Conservation (phyloP, 208 protist species). For the Crithidia fasciculata region DNA sequence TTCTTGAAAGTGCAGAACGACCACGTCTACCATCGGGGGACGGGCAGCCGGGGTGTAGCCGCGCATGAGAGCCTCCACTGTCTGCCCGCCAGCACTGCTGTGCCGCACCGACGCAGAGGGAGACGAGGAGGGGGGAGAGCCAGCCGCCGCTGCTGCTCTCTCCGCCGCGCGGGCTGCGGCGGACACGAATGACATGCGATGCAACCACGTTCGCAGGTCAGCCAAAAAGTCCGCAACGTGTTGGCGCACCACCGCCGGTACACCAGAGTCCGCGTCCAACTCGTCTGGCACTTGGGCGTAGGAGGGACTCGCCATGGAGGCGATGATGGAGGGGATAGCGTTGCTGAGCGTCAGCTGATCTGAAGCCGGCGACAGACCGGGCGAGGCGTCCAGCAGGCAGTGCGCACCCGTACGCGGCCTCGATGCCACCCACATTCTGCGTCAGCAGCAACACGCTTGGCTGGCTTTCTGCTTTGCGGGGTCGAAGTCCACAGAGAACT, state of each 20-base stretch:
- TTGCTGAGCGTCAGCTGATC: neutral
- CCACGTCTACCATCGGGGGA: slow-evolving; percentile 69
- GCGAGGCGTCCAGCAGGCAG: neutral
- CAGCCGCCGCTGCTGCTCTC: neutral
- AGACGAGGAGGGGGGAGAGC: neutral
- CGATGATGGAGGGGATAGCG: slow-evolving; percentile 6
- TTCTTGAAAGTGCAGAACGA: slow-evolving; percentile 89
- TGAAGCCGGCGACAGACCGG: slow-evolving; percentile 4
- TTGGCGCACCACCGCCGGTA: slow-evolving; percentile 20
- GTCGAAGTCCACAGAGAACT: slow-evolving; percentile 33
- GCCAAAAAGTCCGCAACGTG: slow-evolving; percentile 56
- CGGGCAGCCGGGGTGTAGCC: slow-evolving; percentile 28
- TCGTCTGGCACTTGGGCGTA: slow-evolving; percentile 11
- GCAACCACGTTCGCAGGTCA: slow-evolving; percentile 65
- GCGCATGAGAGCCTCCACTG: slow-evolving; percentile 15
- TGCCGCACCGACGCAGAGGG: neutral
- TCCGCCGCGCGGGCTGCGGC: slow-evolving; percentile 24
- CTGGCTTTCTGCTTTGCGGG: slow-evolving; percentile 23
- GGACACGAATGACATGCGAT: slow-evolving; percentile 44
- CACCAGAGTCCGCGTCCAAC: slow-evolving; percentile 6
- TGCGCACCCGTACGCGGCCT: slow-evolving; percentile 6
- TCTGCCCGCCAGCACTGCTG: neutral
- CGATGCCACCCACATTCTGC: slow-evolving; percentile 82
- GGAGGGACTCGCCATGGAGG: slow-evolving; percentile 2
- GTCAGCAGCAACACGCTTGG: slow-evolving; percentile 71